Evolutionary conservation across 768 basidiomycete genomes (phyloP).

Genomic region (Tylopilus vinaceipallidus): DNA sequence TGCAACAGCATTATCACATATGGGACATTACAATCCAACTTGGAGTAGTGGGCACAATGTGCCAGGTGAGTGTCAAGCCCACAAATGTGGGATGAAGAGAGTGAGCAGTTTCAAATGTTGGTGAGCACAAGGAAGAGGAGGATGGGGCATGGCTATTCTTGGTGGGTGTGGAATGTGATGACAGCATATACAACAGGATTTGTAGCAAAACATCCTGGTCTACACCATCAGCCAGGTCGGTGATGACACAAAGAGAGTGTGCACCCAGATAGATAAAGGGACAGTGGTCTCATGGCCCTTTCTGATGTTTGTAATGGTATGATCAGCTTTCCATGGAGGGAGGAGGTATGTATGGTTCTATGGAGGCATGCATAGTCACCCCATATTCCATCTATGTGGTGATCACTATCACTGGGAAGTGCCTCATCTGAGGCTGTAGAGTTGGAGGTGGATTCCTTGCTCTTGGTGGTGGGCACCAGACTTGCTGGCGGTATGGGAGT

Average conservation of each 20-base stretch:
- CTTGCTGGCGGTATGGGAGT: too few relatives aligned
- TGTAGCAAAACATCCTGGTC: slow-evolving; percentile 71
- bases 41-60: slow-evolving; percentile 76
- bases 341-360: slow-evolving; percentile 71
- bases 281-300: slow-evolving; percentile 45
- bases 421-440: slow-evolving; percentile 30
- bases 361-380: too few relatives aligned
- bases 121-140: too few relatives aligned
- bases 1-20: too few relatives aligned
- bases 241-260: background rate
- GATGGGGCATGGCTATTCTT: slow-evolving; percentile 89
- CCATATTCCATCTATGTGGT: too few relatives aligned
- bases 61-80: slow-evolving; percentile 86
- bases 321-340: slow-evolving; percentile 41
- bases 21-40: slow-evolving; percentile 88
- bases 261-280: slow-evolving; percentile 59
- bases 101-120: slow-evolving; percentile 75
- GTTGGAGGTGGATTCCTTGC: slow-evolving; percentile 14
- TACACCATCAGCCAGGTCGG: slow-evolving; percentile 3
- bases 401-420: too few relatives aligned
- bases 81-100: slow-evolving; percentile 82
- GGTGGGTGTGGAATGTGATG: slow-evolving; percentile 59
- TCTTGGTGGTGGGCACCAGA: too few relatives aligned
- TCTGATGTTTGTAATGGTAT: slow-evolving; percentile 50
- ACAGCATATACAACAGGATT: too few relatives aligned